Conservation (phyloP, 2,329 filamentous ascomycete species). For the Ciborinia camelliae region DNA sequence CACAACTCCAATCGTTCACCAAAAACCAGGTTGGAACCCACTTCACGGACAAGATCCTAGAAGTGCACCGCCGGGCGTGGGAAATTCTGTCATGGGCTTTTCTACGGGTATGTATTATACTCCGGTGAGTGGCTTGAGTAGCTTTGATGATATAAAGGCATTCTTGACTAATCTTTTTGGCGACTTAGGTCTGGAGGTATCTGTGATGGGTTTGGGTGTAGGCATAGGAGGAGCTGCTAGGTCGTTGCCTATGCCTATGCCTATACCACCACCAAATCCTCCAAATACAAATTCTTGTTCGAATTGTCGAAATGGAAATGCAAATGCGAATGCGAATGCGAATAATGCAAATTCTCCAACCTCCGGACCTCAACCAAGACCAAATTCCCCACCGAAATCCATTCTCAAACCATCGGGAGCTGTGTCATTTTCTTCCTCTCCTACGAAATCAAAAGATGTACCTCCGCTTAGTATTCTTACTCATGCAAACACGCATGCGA, state of each 20-base stretch:
- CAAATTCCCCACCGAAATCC: neutral
- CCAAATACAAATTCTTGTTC: neutral
- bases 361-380: neutral
- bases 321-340: neutral
- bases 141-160: no score
- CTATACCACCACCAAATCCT: fast-evolving
- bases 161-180: neutral
- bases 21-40: neutral
- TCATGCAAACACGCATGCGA: neutral
- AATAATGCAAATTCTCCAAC: neutral
- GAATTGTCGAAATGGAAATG: neutral
- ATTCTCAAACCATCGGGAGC: neutral
- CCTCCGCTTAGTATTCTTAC: neutral
- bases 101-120: constrained; percentile 3
- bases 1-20: neutral
- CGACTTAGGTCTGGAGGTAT: neutral
- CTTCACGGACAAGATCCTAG: neutral
- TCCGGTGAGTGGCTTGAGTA: neutral
- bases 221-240: neutral
- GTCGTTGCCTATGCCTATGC: neutral
- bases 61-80: neutral
- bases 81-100: neutral
- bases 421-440: neutral
- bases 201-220: neutral
- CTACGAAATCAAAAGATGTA: neutral